A percentile compares a stretch with the other conserved stretches of the same genome.
Evolutionary conservation across 345 rosid genomes (phyloP).

Genomic region (Pseudoturritis turrita): DNA sequence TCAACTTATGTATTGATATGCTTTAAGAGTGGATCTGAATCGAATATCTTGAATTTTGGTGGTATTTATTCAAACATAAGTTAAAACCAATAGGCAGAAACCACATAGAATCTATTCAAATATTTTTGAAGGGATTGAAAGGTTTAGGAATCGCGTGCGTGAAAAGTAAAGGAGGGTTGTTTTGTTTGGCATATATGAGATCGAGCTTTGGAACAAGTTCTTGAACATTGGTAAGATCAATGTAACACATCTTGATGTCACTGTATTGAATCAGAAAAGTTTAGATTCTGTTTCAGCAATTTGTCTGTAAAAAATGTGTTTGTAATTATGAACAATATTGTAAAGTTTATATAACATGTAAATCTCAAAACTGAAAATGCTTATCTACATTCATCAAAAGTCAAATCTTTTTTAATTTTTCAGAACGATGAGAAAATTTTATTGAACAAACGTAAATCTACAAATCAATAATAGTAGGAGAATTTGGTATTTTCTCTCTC

Average conservation of each 20-base stretch:
- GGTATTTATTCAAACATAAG: slow-evolving; percentile 39
- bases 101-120: slow-evolving; percentile 34
- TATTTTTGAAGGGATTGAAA: slow-evolving; percentile 54
- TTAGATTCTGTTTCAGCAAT: slow-evolving; percentile 55
- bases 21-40: no score
- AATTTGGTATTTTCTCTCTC: no score
- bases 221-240: slow-evolving; percentile 55
- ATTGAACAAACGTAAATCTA: no score
- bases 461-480: no score
- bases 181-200: slow-evolving; percentile 77
- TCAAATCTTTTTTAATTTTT: background rate
- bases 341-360: slow-evolving; percentile 48
- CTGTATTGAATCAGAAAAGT: slow-evolving; percentile 82
- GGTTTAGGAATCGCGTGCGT: slow-evolving; percentile 56
- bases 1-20: no score
- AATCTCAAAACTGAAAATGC: slow-evolving; percentile 42
- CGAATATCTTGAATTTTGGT: no score
- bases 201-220: slow-evolving; percentile 68
- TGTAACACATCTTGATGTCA: slow-evolving; percentile 67
- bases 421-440: background rate
- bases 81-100: slow-evolving; percentile 47
- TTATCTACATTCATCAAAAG: background rate
- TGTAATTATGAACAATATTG: slow-evolving; percentile 48
- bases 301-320: slow-evolving; percentile 52
- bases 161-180: slow-evolving; percentile 61